Evolutionary conservation across 495 filamentous ascomycete genomes (phyloP).

Genomic region (Thozetella sp.): DNA sequence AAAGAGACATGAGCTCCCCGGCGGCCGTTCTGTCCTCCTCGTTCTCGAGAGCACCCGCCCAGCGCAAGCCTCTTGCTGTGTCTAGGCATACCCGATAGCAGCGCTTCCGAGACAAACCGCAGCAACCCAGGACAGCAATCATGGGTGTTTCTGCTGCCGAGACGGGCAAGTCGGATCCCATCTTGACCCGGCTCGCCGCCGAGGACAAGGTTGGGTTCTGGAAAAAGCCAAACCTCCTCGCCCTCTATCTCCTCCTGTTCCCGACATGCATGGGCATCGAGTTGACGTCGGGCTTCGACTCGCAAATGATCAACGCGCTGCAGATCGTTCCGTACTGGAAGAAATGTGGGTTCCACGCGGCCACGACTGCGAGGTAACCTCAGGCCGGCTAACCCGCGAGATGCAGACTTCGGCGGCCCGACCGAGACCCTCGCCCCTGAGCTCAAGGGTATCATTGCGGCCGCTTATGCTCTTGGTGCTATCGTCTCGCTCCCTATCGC

Average conservation of each 20-base stretch:
- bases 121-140: background rate
- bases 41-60: too few species aligned
- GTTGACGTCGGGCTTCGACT: constrained; percentile 74
- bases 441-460: constrained; percentile 43
- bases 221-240: constrained; percentile 61
- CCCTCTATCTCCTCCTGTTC: constrained; percentile 62
- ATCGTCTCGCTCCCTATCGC: constrained; percentile 60
- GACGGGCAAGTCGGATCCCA: constrained; percentile 36
- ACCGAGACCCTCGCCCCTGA: constrained; percentile 18
- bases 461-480: constrained; percentile 56
- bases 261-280: constrained; percentile 71
- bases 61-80: too few species aligned
- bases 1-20: too few species aligned
- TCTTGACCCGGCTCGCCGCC: constrained; percentile 45
- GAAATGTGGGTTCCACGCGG: constrained; percentile 35
- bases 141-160: background rate
- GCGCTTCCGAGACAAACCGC: background rate
- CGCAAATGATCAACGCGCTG: constrained; percentile 70
- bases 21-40: too few species aligned
- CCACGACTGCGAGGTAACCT: background rate
- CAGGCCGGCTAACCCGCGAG: background rate
- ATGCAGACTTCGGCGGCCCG: constrained; percentile 35
- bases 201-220: constrained; percentile 58
- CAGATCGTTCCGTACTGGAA: constrained; percentile 62
- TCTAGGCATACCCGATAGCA: background rate